phyloP scores from a whole-genome alignment of 2,329 filamentous ascomycete species.

The Alternaria longipes region DNA sequence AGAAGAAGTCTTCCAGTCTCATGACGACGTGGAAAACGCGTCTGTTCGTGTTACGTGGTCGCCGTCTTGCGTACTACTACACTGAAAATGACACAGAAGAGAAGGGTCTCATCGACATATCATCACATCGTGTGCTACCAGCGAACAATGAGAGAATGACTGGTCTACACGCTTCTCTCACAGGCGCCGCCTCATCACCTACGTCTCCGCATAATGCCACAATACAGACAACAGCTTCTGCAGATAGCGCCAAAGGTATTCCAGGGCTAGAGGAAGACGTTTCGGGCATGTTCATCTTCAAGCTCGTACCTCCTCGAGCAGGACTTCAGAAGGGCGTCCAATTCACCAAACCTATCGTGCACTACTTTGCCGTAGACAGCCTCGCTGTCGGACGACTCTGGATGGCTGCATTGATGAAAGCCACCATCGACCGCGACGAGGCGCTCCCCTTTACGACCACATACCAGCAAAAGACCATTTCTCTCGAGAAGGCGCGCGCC shows the following conservation, averaged over 20 bases:
- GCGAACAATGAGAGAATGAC: conserved; percentile 92
- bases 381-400: conserved; percentile 87
- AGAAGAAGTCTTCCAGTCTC: conserved; percentile 94
- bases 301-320: conserved; percentile 88
- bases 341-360: conserved; percentile 96
- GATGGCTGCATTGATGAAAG: conserved; percentile 99
- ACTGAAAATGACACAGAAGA: conserved; percentile 91
- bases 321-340: conserved; percentile 91
- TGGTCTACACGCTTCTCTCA: conserved; percentile 89
- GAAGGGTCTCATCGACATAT: conserved; percentile 96
- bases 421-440: conserved; percentile 91
- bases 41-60: conserved; percentile 92
- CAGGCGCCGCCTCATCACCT: conserved; percentile 78
- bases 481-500: conserved; percentile 83
- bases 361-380: conserved; percentile 96
- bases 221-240: conserved; percentile 52
- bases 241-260: conserved; percentile 46
- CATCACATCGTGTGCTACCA: conserved; percentile 93
- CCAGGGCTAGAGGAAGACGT: conserved; percentile 57
- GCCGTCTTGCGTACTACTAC: conserved; percentile 94
- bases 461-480: conserved; percentile 97
- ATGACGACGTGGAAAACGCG: conserved; percentile 98
- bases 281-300: conserved; percentile 90
- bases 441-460: conserved; percentile 83
- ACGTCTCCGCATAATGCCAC: conserved; percentile 61